These are phyloP conservation scores for Fraxinus paxiana DNA, from an alignment of 305 asterid genomes.

Conservation along the genomic window DNA sequence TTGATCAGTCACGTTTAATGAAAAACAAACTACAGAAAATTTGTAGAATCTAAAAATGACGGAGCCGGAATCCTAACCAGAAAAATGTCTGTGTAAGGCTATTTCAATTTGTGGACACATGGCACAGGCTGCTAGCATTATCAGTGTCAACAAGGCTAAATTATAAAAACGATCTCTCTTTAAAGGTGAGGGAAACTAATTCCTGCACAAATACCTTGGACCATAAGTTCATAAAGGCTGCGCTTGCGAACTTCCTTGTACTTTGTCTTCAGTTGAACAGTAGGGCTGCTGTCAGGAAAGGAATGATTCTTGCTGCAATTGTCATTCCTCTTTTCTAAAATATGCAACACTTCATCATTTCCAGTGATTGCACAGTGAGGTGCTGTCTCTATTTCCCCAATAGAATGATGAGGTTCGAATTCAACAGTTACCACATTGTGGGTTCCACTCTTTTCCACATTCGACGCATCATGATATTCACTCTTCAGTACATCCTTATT, in stretches of 20 bases:
- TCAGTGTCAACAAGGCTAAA: conserved; percentile 2
- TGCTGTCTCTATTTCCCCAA: conserved; percentile 28
- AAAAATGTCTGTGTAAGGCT: background rate
- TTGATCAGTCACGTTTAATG: background rate
- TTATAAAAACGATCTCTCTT: background rate
- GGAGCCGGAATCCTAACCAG: background rate
- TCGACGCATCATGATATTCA: conserved; percentile 1
- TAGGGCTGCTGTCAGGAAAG: conserved; percentile 22
- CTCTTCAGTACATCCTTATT: conserved; percentile 25
- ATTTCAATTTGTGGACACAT: background rate
- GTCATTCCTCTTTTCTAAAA: conserved; percentile 27
- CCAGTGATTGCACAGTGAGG: conserved; percentile 28
- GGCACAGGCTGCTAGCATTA: background rate
- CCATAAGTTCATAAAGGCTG: conserved; percentile 45
- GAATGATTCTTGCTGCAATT: conserved; percentile 20
- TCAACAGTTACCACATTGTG: conserved; percentile 22
- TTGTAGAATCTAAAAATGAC: background rate
- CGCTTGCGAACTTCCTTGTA: conserved; percentile 44
- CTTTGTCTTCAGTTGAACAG: conserved; percentile 32
- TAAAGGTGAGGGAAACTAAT: conserved; percentile 11
- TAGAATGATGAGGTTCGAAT: conserved; percentile 27
- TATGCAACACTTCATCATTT: conserved; percentile 25
- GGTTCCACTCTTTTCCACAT: conserved; percentile 16
- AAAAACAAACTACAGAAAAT: background rate
- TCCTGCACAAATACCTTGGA: conserved; percentile 37